Percentiles rank a stretch among this genome's conserved stretches.
These are phyloP conservation scores for Aspergillus candidus DNA, from an alignment of 2,329 filamentous ascomycete species.

Conservation along the genomic window DNA sequence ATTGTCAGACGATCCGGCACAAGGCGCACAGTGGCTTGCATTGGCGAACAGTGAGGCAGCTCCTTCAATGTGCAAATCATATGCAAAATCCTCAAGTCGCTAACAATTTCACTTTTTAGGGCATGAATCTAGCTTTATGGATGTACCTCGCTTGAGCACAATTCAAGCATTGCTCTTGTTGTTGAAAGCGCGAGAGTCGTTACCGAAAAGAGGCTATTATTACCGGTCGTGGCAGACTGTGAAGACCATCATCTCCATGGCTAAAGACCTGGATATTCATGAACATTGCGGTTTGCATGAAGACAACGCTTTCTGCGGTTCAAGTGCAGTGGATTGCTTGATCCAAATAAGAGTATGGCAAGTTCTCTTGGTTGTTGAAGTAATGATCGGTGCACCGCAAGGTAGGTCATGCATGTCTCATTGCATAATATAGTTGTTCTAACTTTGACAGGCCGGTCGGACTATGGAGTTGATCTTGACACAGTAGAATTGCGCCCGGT, in stretches of 20 bases:
- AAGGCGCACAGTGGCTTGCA: slow-evolving; percentile 88
- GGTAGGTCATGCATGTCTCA: slow-evolving; percentile 47
- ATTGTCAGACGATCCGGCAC: slow-evolving; percentile 72
- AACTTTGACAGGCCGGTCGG: slow-evolving; percentile 58
- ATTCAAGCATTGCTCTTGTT: slow-evolving; percentile 84
- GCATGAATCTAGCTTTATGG: slow-evolving; percentile 90
- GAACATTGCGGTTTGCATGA: slow-evolving; percentile 78
- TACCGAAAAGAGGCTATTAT: slow-evolving; percentile 89
- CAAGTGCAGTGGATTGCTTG: slow-evolving; percentile 66
- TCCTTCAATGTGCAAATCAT: not conserved
- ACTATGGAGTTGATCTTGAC: slow-evolving; percentile 68
- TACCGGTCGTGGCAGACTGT: slow-evolving; percentile 97
- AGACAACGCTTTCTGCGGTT: slow-evolving; percentile 63
- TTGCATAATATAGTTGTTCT: slow-evolving; percentile 3
- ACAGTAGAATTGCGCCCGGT: slow-evolving; percentile 69
- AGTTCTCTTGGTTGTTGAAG: slow-evolving; percentile 73
- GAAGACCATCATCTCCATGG: slow-evolving; percentile 88
- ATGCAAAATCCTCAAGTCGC: too few species aligned
- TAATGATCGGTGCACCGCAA: slow-evolving; percentile 91
- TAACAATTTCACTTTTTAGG: slow-evolving; percentile 46
- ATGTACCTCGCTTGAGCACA: slow-evolving; percentile 82
- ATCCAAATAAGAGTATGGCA: slow-evolving; percentile 88
- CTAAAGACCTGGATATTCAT: slow-evolving; percentile 80
- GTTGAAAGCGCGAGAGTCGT: slow-evolving; percentile 85
- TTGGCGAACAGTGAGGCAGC: slow-evolving; percentile 67